These are phyloP conservation scores for Ogataea hybrid DNA, from an alignment of 1,139 yeast species.

Conservation along the genomic window DNA sequence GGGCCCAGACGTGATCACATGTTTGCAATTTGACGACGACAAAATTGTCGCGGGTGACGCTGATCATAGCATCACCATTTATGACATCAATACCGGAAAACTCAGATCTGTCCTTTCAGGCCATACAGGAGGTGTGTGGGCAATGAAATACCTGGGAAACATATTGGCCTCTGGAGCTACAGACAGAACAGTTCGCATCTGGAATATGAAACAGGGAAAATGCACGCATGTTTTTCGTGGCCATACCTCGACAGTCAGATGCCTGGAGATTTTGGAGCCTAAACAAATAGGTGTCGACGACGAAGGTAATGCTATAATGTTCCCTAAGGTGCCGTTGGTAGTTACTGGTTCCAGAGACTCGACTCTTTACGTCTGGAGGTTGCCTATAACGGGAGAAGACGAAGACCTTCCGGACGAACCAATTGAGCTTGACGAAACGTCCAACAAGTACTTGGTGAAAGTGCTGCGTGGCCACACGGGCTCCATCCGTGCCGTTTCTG, in stretches of 20 bases:
- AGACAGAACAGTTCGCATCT: constrained; percentile 85
- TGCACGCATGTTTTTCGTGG: constrained; percentile 89
- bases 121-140: constrained; percentile 99
- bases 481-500: constrained; percentile 85
- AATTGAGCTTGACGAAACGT: constrained; percentile 33
- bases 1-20: constrained; percentile 84
- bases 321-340: constrained; percentile 61
- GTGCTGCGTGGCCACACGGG: constrained; percentile 81
- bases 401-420: constrained; percentile 36
- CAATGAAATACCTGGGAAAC: constrained; percentile 82
- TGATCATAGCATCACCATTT: constrained; percentile 77
- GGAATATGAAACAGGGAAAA: constrained; percentile 75
- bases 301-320: constrained; percentile 61
- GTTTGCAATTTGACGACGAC: constrained; percentile 90
- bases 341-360: constrained; percentile 93
- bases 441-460: constrained; percentile 74
- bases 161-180: constrained; percentile 88
- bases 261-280: constrained; percentile 80
- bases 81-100: constrained; percentile 72
- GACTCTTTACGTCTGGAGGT: constrained; percentile 84
- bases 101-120: constrained; percentile 71
- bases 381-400: constrained; percentile 55
- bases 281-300: constrained; percentile 55
- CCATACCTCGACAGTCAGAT: constrained; percentile 90
- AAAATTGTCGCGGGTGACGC: constrained; percentile 93